Evolutionary conservation across 139 green algal genomes (phyloP).

Genomic region (Auxenochlorella protothecoides): DNA sequence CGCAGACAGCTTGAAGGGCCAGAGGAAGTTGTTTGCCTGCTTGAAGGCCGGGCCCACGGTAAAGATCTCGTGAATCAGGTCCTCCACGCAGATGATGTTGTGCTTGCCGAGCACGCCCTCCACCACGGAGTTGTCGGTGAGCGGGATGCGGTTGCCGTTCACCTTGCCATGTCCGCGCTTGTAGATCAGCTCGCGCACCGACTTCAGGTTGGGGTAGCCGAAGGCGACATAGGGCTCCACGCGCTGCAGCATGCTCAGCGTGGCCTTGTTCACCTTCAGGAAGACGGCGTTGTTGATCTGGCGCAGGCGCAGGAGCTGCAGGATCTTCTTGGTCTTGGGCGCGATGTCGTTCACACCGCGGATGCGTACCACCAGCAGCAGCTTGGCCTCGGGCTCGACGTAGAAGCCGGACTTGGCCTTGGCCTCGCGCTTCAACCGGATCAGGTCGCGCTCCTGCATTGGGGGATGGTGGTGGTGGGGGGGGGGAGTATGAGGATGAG

Average conservation of each 20-base stretch:
- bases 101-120: conserved; percentile 82
- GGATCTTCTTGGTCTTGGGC: conserved; percentile 92
- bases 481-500: too few relatives aligned
- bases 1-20: conserved; percentile 92
- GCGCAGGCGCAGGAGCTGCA: conserved; percentile 93
- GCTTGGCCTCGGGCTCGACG: conserved; percentile 85
- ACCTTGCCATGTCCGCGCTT: conserved; percentile 98
- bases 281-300: conserved; percentile 99
- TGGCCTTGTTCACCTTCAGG: conserved; percentile 96
- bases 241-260: conserved; percentile 85
- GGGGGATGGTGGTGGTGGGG: not conserved
- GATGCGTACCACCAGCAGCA: conserved; percentile 96
- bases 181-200: conserved; percentile 96
- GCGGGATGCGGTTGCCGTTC: conserved; percentile 79
- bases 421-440: conserved; percentile 83
- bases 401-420: conserved; percentile 89
- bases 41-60: conserved; percentile 94
- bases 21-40: conserved; percentile 96
- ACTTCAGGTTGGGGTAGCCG: conserved; percentile 98
- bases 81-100: conserved; percentile 97
- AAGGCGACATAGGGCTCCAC: conserved; percentile 98
- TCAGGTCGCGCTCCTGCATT: conserved; percentile 81
- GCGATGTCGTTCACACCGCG: conserved; percentile 92
- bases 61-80: conserved; percentile 97
- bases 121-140: conserved; percentile 96